phyloP scores from a whole-genome alignment of 2,329 filamentous ascomycete genomes.

The Alternaria arborescens region DNA sequence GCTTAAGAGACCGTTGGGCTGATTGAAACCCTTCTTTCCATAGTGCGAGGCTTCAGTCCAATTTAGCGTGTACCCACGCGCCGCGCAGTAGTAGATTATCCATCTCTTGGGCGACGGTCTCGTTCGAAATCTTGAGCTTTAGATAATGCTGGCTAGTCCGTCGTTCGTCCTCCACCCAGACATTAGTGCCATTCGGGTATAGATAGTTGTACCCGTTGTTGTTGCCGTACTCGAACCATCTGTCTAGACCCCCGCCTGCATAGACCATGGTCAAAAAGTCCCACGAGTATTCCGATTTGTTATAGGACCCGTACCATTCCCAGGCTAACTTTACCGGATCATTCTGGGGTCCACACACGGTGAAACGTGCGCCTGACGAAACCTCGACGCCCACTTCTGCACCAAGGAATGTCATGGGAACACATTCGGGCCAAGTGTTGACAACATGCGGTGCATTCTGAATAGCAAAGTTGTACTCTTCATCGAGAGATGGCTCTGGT shows the following conservation, averaged over 20 bases:
- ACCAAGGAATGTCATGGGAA: slow-evolving; percentile 54
- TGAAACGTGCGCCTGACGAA: slow-evolving; percentile 51
- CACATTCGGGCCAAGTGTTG: slow-evolving; percentile 54
- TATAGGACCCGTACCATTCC: slow-evolving; percentile 36
- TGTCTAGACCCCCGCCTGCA: slow-evolving; percentile 30
- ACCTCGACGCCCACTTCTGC: slow-evolving; percentile 56
- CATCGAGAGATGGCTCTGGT: slow-evolving; percentile 40
- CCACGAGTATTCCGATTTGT: slow-evolving; percentile 30
- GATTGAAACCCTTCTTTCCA: not conserved
- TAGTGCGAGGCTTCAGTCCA: slow-evolving; percentile 9
- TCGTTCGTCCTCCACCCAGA: slow-evolving; percentile 53
- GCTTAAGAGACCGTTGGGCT: not conserved
- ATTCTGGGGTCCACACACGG: slow-evolving; percentile 24
- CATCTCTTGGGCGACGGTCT: slow-evolving; percentile 6
- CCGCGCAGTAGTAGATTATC: slow-evolving; percentile 3
- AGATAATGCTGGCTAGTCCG: slow-evolving; percentile 52
- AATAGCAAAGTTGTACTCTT: slow-evolving; percentile 61
- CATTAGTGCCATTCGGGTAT: slow-evolving; percentile 53
- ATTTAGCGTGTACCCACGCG: slow-evolving; percentile 5
- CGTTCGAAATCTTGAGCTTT: slow-evolving; percentile 3
- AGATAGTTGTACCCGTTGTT: slow-evolving; percentile 55
- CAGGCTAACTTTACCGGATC: slow-evolving; percentile 34
- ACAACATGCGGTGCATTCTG: slow-evolving; percentile 56
- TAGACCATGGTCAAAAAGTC: slow-evolving; percentile 38
- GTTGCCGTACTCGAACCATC: slow-evolving; percentile 50